Evolutionary conservation across 495 filamentous ascomycete species (phyloP).

Genomic region (Barbatosphaeria neglecta): DNA sequence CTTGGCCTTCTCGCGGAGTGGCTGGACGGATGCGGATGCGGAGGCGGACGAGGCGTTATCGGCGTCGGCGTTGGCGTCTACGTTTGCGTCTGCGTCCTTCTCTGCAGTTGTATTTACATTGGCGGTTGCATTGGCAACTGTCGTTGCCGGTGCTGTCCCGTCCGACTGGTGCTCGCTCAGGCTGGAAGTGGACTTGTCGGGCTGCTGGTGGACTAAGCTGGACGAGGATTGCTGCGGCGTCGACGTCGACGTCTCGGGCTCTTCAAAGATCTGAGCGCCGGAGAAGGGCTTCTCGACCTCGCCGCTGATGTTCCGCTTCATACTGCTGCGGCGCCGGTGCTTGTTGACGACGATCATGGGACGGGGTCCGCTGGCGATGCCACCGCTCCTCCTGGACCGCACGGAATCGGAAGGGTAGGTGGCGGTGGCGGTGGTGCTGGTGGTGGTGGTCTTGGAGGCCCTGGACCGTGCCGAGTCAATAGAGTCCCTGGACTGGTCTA

Average conservation of each 20-base stretch:
- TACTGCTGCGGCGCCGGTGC: constrained; percentile 30
- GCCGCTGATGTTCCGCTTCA: constrained; percentile 46
- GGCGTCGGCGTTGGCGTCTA: too few species aligned
- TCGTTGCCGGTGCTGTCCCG: background rate
- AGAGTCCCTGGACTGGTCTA: constrained; percentile 15
- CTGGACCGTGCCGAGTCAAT: constrained; percentile 12
- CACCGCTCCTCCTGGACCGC: constrained; percentile 15
- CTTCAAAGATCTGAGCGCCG: constrained; percentile 82
- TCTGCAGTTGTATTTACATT: too few species aligned
- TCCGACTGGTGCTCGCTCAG: constrained; percentile 2
- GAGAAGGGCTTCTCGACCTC: constrained; percentile 47
- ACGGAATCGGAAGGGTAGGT: constrained; percentile 6
- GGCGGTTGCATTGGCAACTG: too few species aligned
- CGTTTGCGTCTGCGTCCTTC: too few species aligned
- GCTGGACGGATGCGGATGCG: constrained; percentile 14
- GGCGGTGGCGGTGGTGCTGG: background rate
- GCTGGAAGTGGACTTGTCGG: constrained; percentile 1
- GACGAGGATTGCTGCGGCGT: constrained; percentile 9
- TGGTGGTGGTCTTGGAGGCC: constrained; percentile 6
- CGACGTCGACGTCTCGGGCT: constrained; percentile 42
- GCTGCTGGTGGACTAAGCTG: background rate
- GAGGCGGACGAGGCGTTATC: too few species aligned
- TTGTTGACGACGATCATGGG: constrained; percentile 6
- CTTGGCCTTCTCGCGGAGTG: constrained; percentile 37
- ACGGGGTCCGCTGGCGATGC: constrained; percentile 10